Percentiles rank a stretch among this genome's conserved stretches.
Evolutionary conservation across 192 early-diverging fungal species (phyloP).

Genomic region (Coemansia brasiliensis): DNA sequence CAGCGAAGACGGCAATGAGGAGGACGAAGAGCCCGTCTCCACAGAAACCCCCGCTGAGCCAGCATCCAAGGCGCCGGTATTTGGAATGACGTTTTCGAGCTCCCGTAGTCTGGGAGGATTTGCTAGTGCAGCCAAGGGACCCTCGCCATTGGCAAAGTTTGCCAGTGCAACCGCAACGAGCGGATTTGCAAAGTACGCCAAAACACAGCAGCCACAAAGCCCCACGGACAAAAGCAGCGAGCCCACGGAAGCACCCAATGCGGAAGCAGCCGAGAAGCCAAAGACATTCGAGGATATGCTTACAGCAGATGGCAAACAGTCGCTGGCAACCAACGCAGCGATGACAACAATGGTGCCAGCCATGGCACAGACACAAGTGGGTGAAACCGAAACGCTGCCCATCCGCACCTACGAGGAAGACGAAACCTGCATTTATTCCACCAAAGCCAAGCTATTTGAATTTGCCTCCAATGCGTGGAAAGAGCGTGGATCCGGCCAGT

Average conservation of each 20-base stretch:
- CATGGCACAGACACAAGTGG: conserved; percentile 21
- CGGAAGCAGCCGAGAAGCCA: no score
- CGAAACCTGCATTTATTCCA: conserved; percentile 41
- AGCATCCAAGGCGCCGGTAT: conserved; percentile 15
- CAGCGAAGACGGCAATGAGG: conserved; percentile 29
- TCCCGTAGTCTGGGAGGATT: conserved; percentile 30
- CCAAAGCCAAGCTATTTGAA: conserved; percentile 54
- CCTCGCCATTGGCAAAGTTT: conserved; percentile 32
- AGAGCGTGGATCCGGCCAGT: conserved; percentile 50
- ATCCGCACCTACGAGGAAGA: conserved; percentile 53
- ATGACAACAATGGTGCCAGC: conserved; percentile 20
- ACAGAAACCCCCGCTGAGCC: conserved; percentile 6
- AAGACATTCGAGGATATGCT: conserved; percentile 44
- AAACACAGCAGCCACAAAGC: conserved; percentile 2
- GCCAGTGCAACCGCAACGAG: conserved; percentile 15
- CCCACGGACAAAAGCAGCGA: background rate
- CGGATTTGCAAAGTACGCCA: conserved; percentile 50
- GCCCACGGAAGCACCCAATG: background rate
- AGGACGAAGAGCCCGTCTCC: conserved; percentile 1
- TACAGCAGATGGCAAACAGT: conserved; percentile 30
- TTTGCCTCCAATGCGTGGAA: conserved; percentile 37
- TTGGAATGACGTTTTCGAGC: conserved; percentile 26
- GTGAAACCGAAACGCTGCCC: background rate
- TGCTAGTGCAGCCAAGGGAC: conserved; percentile 31
- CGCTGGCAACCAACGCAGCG: conserved; percentile 27